Evolutionary conservation across 106 monocot genomes (phyloP), one percentile per base, ranked within the genome.

Genomic region (Dioscorea alata): DNA sequence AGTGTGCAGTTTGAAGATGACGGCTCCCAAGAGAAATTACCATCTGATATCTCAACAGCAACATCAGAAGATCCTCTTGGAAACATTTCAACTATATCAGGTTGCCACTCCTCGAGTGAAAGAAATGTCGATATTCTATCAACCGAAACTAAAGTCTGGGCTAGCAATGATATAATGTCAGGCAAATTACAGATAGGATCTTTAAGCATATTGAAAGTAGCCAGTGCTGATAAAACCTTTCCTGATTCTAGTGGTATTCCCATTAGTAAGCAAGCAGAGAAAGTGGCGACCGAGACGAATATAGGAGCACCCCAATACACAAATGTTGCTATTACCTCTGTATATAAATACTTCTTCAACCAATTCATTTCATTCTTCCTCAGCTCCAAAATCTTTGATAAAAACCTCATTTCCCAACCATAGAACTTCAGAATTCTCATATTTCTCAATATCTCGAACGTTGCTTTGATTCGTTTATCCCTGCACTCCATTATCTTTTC

Each of bases 361-460:
- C 92, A 97, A 66, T 24, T 71, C 4, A 73, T 63, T 71, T 97
- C 97, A 0, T 63, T 70, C 62, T 92, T 75, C 70, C 97, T 80
- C 31, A 97, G 50, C 53, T 90, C 82, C 13, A 65, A 51, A 48
- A 89, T 90, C 75, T 70, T 92, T 18, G 83, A 81, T 54, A 97
- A 78, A 68, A 92, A 97, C 73, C 90, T 89, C 92, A 92, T 92
- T 69, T 97, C 97, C 97, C 89, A 97, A 15, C 79, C 92, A 61
- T 97, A 89, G 32, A 97, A 85, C 76, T 97, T 97, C 59, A 97
- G 85, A 79, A 92, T 92, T 56, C 85, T 80, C 97, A 97, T 97
- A 70, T 87, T 97, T 60, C 83, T 84, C 49, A 97, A 22, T 8
- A 97, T 83, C 66, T 97, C 92, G 0, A 86, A 86, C 31, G 81